Conservation (phyloP, 495 filamentous ascomycete genomes). For the Trichoderma orchidacearum region DNA sequence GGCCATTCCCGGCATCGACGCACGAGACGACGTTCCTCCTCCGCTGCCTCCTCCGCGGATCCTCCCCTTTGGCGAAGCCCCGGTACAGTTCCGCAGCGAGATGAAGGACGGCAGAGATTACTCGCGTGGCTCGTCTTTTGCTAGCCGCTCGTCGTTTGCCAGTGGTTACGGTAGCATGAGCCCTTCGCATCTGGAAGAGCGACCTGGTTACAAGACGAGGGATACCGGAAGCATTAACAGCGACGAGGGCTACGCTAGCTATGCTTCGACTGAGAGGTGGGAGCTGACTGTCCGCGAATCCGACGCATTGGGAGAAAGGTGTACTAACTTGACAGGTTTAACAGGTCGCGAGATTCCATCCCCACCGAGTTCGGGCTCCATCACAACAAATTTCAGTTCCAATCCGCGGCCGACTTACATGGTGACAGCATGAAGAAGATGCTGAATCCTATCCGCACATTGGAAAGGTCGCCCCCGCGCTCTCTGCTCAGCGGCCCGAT, state of each 20-base stretch:
- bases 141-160: constrained; percentile 1
- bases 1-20: constrained; percentile 14
- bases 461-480: constrained; percentile 38
- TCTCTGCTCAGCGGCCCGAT: constrained; percentile 38
- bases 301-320: constrained; percentile 1
- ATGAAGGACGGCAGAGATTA: constrained; percentile 12
- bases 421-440: constrained; percentile 70
- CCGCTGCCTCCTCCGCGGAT: constrained; percentile 34
- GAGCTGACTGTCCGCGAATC: not conserved
- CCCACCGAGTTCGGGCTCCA: constrained; percentile 20
- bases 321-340: not conserved
- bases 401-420: constrained; percentile 52
- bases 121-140: not conserved
- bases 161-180: constrained; percentile 8
- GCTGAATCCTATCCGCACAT: constrained; percentile 48
- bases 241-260: constrained; percentile 41
- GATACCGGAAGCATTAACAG: constrained; percentile 14
- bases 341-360: constrained; percentile 14
- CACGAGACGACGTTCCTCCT: constrained; percentile 26
- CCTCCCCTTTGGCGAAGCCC: constrained; percentile 19
- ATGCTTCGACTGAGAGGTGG: constrained; percentile 19
- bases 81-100: constrained; percentile 11
- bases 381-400: constrained; percentile 39
- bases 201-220: constrained; percentile 10
- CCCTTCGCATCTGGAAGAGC: constrained; percentile 12